Evolutionary conservation across 2,329 filamentous ascomycete genomes (phyloP), one percentile per base, ranked within the genome.

Genomic region (Fusarium fujikuroi): DNA sequence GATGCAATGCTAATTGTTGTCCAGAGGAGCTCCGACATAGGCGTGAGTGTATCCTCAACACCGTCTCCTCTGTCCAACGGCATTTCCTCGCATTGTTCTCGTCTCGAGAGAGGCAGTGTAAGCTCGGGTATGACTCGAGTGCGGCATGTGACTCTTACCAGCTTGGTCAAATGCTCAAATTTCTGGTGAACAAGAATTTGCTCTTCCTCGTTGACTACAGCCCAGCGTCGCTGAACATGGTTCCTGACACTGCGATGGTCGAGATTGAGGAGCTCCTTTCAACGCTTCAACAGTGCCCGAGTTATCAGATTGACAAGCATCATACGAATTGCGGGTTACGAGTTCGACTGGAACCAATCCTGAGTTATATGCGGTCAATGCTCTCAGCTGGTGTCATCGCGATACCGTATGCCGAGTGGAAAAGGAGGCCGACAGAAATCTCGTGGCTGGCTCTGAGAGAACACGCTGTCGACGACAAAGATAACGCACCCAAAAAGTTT

Each of bases 71-170:
- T 1, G 84, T 94, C 2, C 91, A 91, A 67, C 84, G 85, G 2
- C 90, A 94, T 79, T 94, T 94, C 64, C 82, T 95, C 6, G 79
- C 80, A 11, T 83, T 92, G 0, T 95, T 94, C 79, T 89, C 89
- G 2, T 92, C 92, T 15, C 89, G 90, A n/a, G 86, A 83, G 37
- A 81, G 84, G 12, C 92, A 94, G 79, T 95, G 93, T 80, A 90
- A 90, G 75, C 86, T 94, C 0, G 92, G 92, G 59, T 95, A 95
- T 80, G 92, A 93, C 77, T 91, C 90, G 5, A 92, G 90, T 69
- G 82, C 87, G 4, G 89, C 92, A 46, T 95, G 93, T 80, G 93
- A 95, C 82, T 91, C 90, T 4, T 95, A 92, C 77, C 93, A 95
- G 81, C 87, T 95, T 2, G 93, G 92, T 28, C 92, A 95, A 81